Percentiles rank a stretch among this genome's conserved stretches.
Conservation (phyloP, 352 stramenopile species). For the Phytophthora europaea region DNA sequence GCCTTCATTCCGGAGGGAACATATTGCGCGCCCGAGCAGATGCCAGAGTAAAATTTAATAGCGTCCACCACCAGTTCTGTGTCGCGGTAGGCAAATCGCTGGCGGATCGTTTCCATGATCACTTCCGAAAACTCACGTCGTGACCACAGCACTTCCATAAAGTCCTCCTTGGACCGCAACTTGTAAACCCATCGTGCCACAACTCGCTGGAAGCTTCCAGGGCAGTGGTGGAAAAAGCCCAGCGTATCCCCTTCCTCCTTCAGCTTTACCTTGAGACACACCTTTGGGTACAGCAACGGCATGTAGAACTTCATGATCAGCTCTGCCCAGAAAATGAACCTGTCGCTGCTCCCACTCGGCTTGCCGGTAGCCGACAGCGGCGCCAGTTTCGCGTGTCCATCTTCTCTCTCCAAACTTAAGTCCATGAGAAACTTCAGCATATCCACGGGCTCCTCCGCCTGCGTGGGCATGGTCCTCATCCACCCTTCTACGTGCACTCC, state of each 20-base stretch:
- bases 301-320: slow-evolving; percentile 93
- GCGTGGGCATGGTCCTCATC: slow-evolving; percentile 81
- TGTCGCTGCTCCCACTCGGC: slow-evolving; percentile 50
- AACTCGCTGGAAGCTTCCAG: slow-evolving; percentile 88
- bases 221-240: slow-evolving; percentile 91
- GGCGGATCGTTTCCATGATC: slow-evolving; percentile 89
- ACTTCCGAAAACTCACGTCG: slow-evolving; percentile 85
- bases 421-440: slow-evolving; percentile 94
- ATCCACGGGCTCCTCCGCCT: slow-evolving; percentile 88
- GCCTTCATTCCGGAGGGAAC: slow-evolving; percentile 80
- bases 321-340: slow-evolving; percentile 89
- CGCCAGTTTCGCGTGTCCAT: slow-evolving; percentile 43
- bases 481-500: slow-evolving; percentile 88
- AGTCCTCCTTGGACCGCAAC: slow-evolving; percentile 81
- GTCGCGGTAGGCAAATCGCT: slow-evolving; percentile 88
- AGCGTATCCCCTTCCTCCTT: slow-evolving; percentile 86
- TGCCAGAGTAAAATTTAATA: slow-evolving; percentile 90
- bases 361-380: slow-evolving; percentile 34
- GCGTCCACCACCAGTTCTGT: slow-evolving; percentile 86
- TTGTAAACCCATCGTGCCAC: slow-evolving; percentile 91
- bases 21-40: slow-evolving; percentile 83
- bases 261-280: slow-evolving; percentile 86
- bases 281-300: slow-evolving; percentile 88
- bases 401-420: slow-evolving; percentile 83
- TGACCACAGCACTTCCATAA: slow-evolving; percentile 85